phyloP scores from a whole-genome alignment of 148 eudicot genomes.

The Beta vulgaris region DNA sequence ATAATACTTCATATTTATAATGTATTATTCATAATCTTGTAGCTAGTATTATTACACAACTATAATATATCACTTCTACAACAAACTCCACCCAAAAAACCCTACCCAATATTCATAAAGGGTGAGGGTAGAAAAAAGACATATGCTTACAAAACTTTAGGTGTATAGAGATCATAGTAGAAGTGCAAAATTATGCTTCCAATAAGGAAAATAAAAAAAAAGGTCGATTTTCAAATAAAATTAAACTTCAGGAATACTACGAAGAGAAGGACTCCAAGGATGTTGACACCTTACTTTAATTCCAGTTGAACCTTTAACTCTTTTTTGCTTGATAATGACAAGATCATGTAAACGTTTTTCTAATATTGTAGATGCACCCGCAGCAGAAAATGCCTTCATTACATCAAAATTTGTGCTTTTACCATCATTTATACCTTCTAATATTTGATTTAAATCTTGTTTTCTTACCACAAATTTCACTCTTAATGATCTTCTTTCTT shows the following conservation, averaged over 20 bases:
- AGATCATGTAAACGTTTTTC: slow-evolving; percentile 26
- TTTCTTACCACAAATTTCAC: slow-evolving; percentile 22
- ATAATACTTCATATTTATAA: no score
- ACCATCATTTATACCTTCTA: slow-evolving; percentile 22
- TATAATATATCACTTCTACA: neutral
- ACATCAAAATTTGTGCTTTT: slow-evolving; percentile 17
- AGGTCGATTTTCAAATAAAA: neutral
- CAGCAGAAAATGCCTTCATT: slow-evolving; percentile 19
- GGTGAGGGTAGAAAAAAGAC: neutral
- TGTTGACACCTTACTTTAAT: slow-evolving; percentile 11
- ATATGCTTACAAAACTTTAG: neutral
- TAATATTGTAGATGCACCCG: neutral
- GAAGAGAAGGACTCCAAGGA: slow-evolving; percentile 20
- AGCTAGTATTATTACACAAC: neutral
- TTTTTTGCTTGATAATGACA: slow-evolving; percentile 11
- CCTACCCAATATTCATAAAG: neutral
- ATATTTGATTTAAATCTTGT: slow-evolving; percentile 19
- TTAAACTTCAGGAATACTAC: slow-evolving; percentile 19
- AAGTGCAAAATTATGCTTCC: neutral
- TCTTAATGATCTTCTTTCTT: slow-evolving; percentile 19
- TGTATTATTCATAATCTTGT: no score
- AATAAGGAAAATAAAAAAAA: neutral
- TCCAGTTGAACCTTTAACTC: neutral
- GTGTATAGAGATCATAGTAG: neutral
- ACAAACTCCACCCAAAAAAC: neutral